Conservation (phyloP, 192 early-diverging fungal genomes). For the Tieghemiomyces parasiticus region DNA sequence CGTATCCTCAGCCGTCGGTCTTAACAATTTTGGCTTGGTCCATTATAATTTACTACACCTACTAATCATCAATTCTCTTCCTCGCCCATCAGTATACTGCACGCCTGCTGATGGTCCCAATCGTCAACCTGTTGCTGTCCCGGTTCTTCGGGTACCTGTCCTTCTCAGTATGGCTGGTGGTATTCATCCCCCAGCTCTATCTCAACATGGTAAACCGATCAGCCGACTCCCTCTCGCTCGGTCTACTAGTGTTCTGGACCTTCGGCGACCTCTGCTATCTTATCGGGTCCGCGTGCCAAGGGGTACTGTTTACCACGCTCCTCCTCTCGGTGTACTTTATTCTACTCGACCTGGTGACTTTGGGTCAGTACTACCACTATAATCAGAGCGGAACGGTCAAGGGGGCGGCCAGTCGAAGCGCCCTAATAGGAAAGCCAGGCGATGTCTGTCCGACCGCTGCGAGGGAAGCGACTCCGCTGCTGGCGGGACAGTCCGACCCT, state of each 20-base stretch:
- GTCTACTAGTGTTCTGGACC: constrained; percentile 61
- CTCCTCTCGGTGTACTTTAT: constrained; percentile 56
- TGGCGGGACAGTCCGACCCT: too few relatives aligned
- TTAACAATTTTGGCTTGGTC: too few relatives aligned
- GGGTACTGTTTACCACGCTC: constrained; percentile 55
- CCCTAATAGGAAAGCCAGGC: too few relatives aligned
- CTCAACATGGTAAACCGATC: constrained; percentile 61
- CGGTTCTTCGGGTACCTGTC: constrained; percentile 46
- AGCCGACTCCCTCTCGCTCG: constrained; percentile 55
- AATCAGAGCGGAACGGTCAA: too few relatives aligned
- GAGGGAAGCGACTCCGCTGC: too few relatives aligned
- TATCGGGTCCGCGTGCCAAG: constrained; percentile 52
- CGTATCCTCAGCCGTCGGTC: too few relatives aligned
- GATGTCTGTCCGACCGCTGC: too few relatives aligned
- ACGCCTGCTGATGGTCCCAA: background rate
- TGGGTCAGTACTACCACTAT: constrained; percentile 52
- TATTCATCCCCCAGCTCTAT: constrained; percentile 72
- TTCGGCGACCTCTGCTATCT: constrained; percentile 64
- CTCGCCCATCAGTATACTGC: too few relatives aligned
- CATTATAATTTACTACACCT: too few relatives aligned
- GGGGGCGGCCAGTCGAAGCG: too few relatives aligned
- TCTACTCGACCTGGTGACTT: constrained; percentile 45
- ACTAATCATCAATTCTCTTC: too few relatives aligned
- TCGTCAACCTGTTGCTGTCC: constrained; percentile 22
- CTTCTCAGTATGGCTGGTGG: constrained; percentile 61